Evolutionary conservation across 176 grass and related monocot genomes (phyloP).

Genomic region (Ensete ventricosum): DNA sequence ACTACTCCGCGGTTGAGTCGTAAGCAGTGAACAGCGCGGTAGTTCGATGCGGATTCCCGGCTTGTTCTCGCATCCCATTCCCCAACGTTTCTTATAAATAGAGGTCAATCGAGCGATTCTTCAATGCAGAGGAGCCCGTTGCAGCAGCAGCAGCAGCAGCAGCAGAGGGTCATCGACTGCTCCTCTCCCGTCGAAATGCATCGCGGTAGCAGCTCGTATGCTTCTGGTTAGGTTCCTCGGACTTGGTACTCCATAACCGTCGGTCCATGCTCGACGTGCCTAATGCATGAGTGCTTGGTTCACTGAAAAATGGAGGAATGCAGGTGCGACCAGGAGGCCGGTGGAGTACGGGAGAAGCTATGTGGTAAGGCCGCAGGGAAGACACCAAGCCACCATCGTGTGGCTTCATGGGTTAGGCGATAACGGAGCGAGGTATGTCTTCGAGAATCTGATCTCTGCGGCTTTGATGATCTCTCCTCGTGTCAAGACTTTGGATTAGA

Average conservation of each 20-base stretch:
- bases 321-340: neutral
- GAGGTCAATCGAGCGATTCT: neutral
- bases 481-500: neutral
- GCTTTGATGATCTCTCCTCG: neutral
- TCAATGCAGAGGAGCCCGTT: neutral
- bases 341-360: constrained; percentile 1
- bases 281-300: neutral
- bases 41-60: neutral
- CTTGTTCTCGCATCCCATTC: neutral
- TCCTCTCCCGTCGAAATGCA: neutral
- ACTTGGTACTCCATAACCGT: neutral
- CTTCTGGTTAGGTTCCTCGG: neutral
- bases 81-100: neutral
- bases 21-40: neutral
- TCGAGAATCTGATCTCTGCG: too few species aligned
- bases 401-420: constrained; percentile 14
- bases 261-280: too few species aligned
- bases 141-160: too few species aligned
- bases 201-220: neutral
- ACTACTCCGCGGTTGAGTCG: neutral
- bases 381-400: constrained; percentile 3
- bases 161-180: neutral
- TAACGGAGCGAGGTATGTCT: neutral
- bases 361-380: neutral
- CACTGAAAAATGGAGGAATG: neutral